These are phyloP conservation scores for Aspergillus fumigatiaffinis DNA, from an alignment of 2,329 filamentous ascomycete genomes.

Conservation along the genomic window DNA sequence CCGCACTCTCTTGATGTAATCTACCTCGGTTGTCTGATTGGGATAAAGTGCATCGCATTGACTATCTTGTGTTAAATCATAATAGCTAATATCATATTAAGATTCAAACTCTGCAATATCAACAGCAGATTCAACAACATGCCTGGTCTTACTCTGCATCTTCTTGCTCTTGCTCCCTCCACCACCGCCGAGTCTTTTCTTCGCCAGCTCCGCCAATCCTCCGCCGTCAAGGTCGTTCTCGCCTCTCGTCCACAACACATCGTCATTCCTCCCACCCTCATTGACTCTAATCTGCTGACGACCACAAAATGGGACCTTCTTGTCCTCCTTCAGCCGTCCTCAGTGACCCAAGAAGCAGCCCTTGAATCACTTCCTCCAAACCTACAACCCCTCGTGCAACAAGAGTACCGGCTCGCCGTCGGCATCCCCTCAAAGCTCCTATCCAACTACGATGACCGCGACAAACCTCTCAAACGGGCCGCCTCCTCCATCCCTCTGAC, in stretches of 20 bases:
- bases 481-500: constrained; percentile 19
- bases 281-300: constrained; percentile 28
- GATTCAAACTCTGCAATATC: too few species aligned
- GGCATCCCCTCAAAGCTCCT: constrained; percentile 37
- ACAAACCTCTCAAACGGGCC: constrained; percentile 17
- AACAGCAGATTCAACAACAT: constrained; percentile 13
- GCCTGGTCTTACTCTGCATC: constrained; percentile 35
- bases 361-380: constrained; percentile 13
- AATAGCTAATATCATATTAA: background rate
- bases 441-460: constrained; percentile 21
- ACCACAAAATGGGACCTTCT: constrained; percentile 34
- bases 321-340: constrained; percentile 24
- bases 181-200: constrained; percentile 25
- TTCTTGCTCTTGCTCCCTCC: constrained; percentile 25
- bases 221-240: constrained; percentile 26
- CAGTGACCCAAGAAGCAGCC: constrained; percentile 4
- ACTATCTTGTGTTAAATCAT: too few species aligned
- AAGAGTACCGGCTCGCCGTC: constrained; percentile 30
- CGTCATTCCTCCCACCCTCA: constrained; percentile 31
- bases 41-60: background rate
- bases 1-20: background rate
- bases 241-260: constrained; percentile 34
- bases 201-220: constrained; percentile 20
- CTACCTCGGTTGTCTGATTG: background rate
- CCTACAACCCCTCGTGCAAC: constrained; percentile 15